Conservation (phyloP, 2,329 filamentous ascomycete species). For the Cordyceps cateniannulata region DNA sequence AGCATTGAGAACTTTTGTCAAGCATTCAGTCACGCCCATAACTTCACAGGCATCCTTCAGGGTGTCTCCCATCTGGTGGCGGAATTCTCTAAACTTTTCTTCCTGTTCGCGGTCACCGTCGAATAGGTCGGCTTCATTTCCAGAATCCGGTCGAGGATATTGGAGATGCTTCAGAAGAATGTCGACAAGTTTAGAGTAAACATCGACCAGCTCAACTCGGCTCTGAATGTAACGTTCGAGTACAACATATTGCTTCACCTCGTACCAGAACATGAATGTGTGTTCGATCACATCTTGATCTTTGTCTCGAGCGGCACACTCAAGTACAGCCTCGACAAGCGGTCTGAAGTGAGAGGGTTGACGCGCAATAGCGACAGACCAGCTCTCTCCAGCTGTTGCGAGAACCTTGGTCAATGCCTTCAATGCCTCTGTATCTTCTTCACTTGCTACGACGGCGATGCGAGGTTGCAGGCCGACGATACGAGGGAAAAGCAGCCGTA, state of each 20-base stretch:
- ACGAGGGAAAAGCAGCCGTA: slow-evolving; percentile 75
- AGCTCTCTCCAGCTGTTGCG: slow-evolving; percentile 86
- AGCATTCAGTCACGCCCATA: slow-evolving; percentile 84
- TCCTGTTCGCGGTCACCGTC: slow-evolving; percentile 93
- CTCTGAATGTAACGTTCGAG: slow-evolving; percentile 84
- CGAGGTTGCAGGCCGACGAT: slow-evolving; percentile 71
- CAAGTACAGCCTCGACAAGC: slow-evolving; percentile 84
- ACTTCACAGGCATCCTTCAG: slow-evolving; percentile 96
- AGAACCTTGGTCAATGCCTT: slow-evolving; percentile 88
- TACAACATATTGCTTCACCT: slow-evolving; percentile 92
- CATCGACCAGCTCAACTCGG: slow-evolving; percentile 66
- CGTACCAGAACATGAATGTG: slow-evolving; percentile 97
- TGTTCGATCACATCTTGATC: slow-evolving; percentile 88
- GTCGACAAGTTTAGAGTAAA: slow-evolving; percentile 87
- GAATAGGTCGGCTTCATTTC: slow-evolving; percentile 77
- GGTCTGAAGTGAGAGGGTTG: slow-evolving; percentile 74
- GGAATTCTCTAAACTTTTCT: slow-evolving; percentile 94
- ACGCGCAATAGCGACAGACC: slow-evolving; percentile 86
- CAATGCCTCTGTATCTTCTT: slow-evolving; percentile 79
- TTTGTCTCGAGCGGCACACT: slow-evolving; percentile 80
- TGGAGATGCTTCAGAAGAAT: slow-evolving; percentile 87
- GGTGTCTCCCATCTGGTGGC: slow-evolving; percentile 95
- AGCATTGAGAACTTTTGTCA: slow-evolving; percentile 78
- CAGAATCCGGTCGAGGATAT: slow-evolving; percentile 70
- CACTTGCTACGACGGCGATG: slow-evolving; percentile 66